Percentiles rank a stretch among this genome's conserved stretches.
Evolutionary conservation across 306 rosid genomes (phyloP).

Genomic region (Acacia acuminata): DNA sequence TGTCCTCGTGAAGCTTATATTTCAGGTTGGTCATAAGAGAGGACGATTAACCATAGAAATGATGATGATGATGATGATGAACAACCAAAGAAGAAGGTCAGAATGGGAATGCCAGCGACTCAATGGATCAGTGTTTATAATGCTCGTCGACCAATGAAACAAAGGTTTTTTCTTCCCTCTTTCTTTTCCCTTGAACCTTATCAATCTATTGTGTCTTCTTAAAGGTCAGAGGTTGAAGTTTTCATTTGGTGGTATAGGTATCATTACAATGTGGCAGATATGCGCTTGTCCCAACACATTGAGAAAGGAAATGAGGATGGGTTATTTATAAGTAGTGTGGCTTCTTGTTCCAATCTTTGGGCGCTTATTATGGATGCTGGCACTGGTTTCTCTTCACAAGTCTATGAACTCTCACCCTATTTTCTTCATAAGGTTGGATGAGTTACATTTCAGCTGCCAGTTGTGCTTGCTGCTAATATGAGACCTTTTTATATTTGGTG

Average conservation of each 20-base stretch:
- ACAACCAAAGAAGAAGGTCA: conserved; percentile 74
- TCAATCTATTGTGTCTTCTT: neutral
- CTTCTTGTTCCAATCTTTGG: conserved; percentile 65
- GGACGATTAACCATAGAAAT: conserved; percentile 52
- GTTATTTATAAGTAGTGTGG: conserved; percentile 59
- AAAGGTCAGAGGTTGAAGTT: neutral
- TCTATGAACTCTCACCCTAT: conserved; percentile 59
- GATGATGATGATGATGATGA: conserved; percentile 73
- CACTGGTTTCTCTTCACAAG: conserved; percentile 66
- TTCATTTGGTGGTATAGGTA: conserved; percentile 43
- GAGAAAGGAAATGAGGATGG: conserved; percentile 72
- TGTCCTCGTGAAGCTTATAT: conserved; percentile 37
- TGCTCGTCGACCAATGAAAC: conserved; percentile 75
- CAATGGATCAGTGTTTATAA: conserved; percentile 80
- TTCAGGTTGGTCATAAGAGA: conserved; percentile 62
- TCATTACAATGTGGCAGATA: conserved; percentile 76
- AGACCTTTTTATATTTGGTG: neutral
- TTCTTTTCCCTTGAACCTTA: neutral
- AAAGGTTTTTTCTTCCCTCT: conserved; percentile 47
- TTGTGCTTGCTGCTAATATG: neutral
- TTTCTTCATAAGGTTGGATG: conserved; percentile 75
- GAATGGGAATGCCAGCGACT: conserved; percentile 69
- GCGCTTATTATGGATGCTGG: conserved; percentile 86
- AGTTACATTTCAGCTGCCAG: neutral
- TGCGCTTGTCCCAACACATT: conserved; percentile 65